phyloP scores from a whole-genome alignment of 495 filamentous ascomycete species.

The Hyaloscypha bicolor region DNA sequence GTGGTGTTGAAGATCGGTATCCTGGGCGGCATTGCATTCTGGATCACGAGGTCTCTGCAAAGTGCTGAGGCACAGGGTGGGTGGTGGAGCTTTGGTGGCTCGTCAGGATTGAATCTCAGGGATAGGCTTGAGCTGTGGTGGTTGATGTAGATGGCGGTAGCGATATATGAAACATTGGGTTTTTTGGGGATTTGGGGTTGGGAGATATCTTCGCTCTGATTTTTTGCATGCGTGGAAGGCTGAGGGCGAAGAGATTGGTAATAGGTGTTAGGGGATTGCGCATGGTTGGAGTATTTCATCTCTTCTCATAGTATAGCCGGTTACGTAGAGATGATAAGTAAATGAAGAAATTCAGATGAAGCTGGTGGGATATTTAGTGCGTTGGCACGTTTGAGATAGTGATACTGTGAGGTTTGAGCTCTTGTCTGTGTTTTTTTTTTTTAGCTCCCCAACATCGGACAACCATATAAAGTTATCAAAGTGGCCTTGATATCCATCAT shows the following conservation, averaged over 20 bases:
- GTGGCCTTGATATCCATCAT: too few species aligned
- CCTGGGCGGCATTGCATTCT: constrained; percentile 72
- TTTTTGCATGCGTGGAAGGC: neutral
- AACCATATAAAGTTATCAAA: too few species aligned
- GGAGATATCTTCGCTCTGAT: neutral
- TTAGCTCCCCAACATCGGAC: too few species aligned
- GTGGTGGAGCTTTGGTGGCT: neutral
- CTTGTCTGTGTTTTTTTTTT: too few species aligned
- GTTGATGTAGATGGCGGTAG: neutral
- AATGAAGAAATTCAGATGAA: neutral
- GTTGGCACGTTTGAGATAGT: too few species aligned
- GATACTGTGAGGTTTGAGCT: too few species aligned
- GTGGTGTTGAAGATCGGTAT: constrained; percentile 71
- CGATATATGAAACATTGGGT: neutral
- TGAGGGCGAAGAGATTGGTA: neutral
- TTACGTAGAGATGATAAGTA: neutral
- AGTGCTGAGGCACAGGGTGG: neutral
- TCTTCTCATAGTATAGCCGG: neutral
- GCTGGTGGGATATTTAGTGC: too few species aligned
- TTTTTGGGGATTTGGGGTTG: neutral
- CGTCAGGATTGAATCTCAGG: neutral
- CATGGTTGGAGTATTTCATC: neutral
- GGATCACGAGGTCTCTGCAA: constrained; percentile 36
- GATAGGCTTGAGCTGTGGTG: neutral
- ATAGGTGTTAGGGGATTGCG: neutral